Base-by-base conservation (phyloP, 345 rosid species). In the Pistacia atlantica region DNA sequence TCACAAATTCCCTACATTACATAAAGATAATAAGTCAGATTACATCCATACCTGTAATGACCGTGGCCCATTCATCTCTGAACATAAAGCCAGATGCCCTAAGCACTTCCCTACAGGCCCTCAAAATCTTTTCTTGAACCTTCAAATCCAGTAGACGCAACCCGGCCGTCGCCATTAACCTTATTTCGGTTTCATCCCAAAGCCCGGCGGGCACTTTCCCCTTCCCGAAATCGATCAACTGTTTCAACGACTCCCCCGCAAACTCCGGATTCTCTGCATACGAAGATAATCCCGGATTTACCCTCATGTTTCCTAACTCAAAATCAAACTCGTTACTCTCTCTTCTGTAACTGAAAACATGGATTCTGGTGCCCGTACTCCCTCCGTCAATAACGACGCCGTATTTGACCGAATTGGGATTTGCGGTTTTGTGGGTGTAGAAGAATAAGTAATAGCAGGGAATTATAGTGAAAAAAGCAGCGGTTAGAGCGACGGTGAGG, bases 161-260 rank as follows among this genome's bases (percentile, higher is more conserved):
- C 63, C 99, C 99, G 12, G 98, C 99, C 0, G 99, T 96, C 1
- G 97, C 97, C 99, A 96, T 93, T 8, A 96, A 73, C 90, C 94
- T 78, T 77, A 96, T 81, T 60, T 91, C 99, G n/a, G 92, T 91
- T 86, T 90, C 76, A 11, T 80, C 82, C 97, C 91, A 84, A 74
- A 70, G 25, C 38, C 83, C 88, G 17, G 70, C 73, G 0, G 98
- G 95, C 60, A 96, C 87, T 72, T 76, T 86, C 46, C 69, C 51
- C 63, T 83, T 92, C 28, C 84, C 97, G 63, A 93, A 96, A 72
- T 83, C 93, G 75, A 96, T 46, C 12, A 93, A 84, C 84, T 88
- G 89, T 62, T 20, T 35, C 78, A 96, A 65, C 18, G 97, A 93
- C 38, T 75, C 81, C 13, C 92, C 89, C 1, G 83, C 95, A 69